A percentile compares a stretch with the other conserved stretches of the same genome.
These are phyloP conservation scores for Areca catechu DNA, from an alignment of 176 grass and related monocot genomes.

Conservation along the genomic window DNA sequence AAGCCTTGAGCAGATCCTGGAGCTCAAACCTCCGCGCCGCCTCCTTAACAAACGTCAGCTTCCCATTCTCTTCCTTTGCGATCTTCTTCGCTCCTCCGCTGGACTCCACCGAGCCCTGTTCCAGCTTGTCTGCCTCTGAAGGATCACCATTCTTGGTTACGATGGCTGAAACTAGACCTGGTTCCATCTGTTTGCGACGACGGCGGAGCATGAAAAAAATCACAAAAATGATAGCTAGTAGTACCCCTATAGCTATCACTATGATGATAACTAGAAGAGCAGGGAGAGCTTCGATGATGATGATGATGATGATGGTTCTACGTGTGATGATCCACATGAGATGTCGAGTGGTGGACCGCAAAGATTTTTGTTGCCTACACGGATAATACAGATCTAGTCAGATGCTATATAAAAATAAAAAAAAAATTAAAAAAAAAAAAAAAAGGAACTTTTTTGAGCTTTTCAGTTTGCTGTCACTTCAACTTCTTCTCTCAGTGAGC, in stretches of 20 bases:
- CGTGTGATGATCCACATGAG: slow-evolving; percentile 5
- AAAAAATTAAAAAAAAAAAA: not conserved
- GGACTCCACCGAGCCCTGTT: not conserved
- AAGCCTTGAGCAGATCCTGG: slow-evolving; percentile 71
- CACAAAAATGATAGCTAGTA: slow-evolving; percentile 27
- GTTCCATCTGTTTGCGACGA: slow-evolving; percentile 2
- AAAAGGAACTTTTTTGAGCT: no score
- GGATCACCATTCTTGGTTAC: not conserved
- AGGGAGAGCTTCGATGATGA: not conserved
- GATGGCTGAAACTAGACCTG: not conserved
- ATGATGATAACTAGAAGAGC: slow-evolving; percentile 38
- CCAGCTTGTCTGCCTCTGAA: slow-evolving; percentile 1
- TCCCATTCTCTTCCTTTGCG: slow-evolving; percentile 29
- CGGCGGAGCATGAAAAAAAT: slow-evolving; percentile 19
- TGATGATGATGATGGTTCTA: not conserved
- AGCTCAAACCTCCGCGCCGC: slow-evolving; percentile 43
- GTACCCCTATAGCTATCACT: slow-evolving; percentile 24
- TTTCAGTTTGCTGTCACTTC: no score
- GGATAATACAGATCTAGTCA: no score
- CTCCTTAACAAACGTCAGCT: slow-evolving; percentile 59
- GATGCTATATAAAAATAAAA: not conserved
- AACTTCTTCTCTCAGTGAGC: no score
- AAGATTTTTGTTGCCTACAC: slow-evolving; percentile 49
- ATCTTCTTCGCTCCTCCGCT: slow-evolving; percentile 25
- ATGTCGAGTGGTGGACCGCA: slow-evolving; percentile 34